Percentiles rank a stretch among this genome's conserved stretches.
These are phyloP conservation scores for Eucalyptus tenuipes DNA, from an alignment of 345 rosid genomes.

Conservation along the genomic window DNA sequence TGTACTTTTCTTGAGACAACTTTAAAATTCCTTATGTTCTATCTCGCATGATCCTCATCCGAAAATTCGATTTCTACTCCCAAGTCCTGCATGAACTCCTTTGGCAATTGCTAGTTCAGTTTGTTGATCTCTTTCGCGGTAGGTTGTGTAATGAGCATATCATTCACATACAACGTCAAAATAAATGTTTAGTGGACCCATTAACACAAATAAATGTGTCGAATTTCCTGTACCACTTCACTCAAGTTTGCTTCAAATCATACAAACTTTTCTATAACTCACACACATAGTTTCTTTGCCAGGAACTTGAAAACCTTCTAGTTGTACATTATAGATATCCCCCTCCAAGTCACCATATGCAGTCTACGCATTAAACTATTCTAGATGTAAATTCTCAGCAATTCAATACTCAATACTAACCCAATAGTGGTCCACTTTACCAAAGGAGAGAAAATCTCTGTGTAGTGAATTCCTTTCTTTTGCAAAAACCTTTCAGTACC, in stretches of 20 bases:
- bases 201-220: background rate
- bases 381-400: background rate
- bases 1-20: background rate
- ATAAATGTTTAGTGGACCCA: background rate
- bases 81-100: background rate
- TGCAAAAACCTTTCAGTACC: background rate
- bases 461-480: background rate
- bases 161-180: background rate
- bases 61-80: background rate
- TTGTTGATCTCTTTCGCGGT: background rate
- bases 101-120: background rate
- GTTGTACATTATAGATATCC: background rate
- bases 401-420: background rate
- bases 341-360: background rate
- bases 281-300: background rate
- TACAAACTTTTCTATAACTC: background rate
- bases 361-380: background rate
- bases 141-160: background rate
- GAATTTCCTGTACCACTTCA: background rate
- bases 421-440: background rate
- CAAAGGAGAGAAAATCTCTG: background rate
- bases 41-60: background rate
- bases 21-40: background rate
- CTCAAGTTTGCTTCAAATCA: background rate
- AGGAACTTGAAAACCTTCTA: background rate